phyloP scores from a whole-genome alignment of 495 filamentous ascomycete species.

The Aspergillus diversus region DNA sequence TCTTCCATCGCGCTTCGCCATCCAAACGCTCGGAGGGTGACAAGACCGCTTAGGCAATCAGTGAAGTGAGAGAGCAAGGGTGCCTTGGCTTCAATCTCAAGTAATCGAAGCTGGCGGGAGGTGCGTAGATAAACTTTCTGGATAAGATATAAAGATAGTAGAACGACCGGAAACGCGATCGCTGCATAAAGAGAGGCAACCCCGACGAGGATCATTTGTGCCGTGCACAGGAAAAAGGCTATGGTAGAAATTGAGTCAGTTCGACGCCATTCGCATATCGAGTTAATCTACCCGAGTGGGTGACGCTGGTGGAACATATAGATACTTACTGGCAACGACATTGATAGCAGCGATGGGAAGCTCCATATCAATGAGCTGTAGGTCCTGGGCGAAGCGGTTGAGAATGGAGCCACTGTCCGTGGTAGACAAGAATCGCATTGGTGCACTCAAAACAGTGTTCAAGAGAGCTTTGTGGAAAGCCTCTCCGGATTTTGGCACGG shows the following conservation, averaged over 20 bases:
- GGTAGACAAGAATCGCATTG: constrained; percentile 36
- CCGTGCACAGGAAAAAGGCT: constrained; percentile 40
- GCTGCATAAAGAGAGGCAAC: constrained; percentile 42
- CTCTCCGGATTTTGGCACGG: constrained; percentile 9
- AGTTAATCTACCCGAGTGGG: background rate
- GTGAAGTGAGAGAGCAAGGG: constrained; percentile 57
- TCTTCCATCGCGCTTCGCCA: constrained; percentile 42
- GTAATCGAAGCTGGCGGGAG: constrained; percentile 58
- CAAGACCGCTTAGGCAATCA: constrained; percentile 44
- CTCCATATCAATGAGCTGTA: constrained; percentile 55
- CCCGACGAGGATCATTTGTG: constrained; percentile 45
- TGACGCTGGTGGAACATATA: background rate
- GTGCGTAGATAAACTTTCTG: constrained; percentile 61
- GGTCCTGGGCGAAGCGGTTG: constrained; percentile 40
- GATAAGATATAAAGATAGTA: constrained; percentile 46
- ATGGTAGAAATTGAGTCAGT: background rate
- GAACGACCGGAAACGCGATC: constrained; percentile 41
- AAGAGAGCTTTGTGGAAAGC: constrained; percentile 2
- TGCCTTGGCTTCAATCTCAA: constrained; percentile 60
- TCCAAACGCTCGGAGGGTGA: constrained; percentile 54
- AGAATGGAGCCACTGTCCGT: constrained; percentile 22
- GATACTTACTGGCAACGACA: constrained; percentile 24
- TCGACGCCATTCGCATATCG: background rate
- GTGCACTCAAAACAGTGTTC: constrained; percentile 8
- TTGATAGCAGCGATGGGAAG: constrained; percentile 41